Evolutionary conservation across 2,329 filamentous ascomycete genomes (phyloP).

Genomic region (Xylaria sp.): DNA sequence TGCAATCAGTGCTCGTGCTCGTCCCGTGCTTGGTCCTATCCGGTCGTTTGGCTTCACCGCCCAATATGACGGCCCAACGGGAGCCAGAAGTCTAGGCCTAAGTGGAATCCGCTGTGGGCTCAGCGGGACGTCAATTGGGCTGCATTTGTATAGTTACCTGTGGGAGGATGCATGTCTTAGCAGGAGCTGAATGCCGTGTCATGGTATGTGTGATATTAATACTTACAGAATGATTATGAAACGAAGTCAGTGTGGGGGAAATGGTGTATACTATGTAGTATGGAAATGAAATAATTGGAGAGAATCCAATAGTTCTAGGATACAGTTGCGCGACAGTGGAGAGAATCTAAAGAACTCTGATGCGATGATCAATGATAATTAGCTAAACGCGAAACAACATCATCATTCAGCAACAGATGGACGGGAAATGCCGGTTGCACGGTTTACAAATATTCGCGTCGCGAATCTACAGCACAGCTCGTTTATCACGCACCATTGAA

Average conservation of each 20-base stretch:
- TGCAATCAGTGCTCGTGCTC: conserved; percentile 15
- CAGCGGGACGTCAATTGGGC: not conserved
- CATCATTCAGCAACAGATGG: not conserved
- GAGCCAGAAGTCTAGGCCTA: not conserved
- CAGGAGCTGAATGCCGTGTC: not conserved
- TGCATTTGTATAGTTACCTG: conserved; percentile 4
- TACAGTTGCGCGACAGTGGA: not conserved
- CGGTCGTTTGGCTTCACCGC: conserved; percentile 23
- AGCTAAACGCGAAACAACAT: not conserved
- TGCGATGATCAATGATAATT: not conserved
- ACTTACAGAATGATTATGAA: not conserved
- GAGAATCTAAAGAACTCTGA: not conserved
- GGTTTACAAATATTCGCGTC: not conserved
- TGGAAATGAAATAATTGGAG: not conserved
- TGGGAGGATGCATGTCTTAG: conserved; percentile 4
- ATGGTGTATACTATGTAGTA: too few relatives aligned
- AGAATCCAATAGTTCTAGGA: not conserved
- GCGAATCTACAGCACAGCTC: not conserved
- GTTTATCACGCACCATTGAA: conserved; percentile 13
- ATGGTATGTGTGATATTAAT: not conserved
- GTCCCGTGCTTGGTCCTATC: conserved; percentile 5
- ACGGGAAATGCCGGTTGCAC: not conserved
- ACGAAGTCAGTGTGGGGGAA: not conserved
- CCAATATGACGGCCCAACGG: conserved; percentile 16
- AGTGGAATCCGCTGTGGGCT: conserved; percentile 8